These are phyloP conservation scores for Aureobasidium sp. DNA, from an alignment of 2,329 filamentous ascomycete species.

Conservation along the genomic window DNA sequence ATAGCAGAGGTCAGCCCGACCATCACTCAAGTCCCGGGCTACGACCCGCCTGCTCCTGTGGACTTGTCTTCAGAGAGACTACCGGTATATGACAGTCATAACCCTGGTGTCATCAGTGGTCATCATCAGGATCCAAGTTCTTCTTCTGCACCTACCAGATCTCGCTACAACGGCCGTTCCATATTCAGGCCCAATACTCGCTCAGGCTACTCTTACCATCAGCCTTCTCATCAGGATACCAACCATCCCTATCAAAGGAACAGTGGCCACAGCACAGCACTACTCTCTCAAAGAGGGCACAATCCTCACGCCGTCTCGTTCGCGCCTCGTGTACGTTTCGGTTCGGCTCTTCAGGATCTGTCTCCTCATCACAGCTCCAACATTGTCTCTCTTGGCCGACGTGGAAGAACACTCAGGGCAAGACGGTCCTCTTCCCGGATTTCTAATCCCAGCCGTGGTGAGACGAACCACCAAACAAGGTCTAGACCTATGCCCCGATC, in stretches of 20 bases:
- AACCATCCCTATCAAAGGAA: background rate
- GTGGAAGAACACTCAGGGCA: constrained; percentile 11
- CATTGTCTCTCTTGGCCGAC: constrained; percentile 6
- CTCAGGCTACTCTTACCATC: background rate
- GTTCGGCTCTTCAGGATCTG: constrained; percentile 10
- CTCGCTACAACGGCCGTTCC: background rate
- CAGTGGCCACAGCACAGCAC: background rate
- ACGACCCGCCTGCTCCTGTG: background rate
- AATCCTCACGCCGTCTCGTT: constrained; percentile 3
- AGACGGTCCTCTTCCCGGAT: background rate
- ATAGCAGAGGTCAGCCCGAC: constrained; percentile 11
- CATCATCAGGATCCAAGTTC: background rate
- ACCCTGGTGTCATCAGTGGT: background rate
- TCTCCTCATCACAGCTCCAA: background rate
- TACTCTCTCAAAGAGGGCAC: background rate
- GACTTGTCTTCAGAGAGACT: background rate
- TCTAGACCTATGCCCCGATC: constrained; percentile 2
- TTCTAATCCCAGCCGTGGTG: background rate
- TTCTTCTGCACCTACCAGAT: background rate
- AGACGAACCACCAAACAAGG: background rate
- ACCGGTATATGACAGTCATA: background rate
- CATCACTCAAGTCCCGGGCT: constrained; percentile 3
- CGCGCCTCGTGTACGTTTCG: constrained; percentile 18
- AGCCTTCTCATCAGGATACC: background rate
- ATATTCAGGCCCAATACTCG: background rate